Percentiles rank a stretch among this genome's conserved stretches.
phyloP scores from a whole-genome alignment of 1,284 basidiomycete genomes.

The Ceratobasidium sp. region DNA sequence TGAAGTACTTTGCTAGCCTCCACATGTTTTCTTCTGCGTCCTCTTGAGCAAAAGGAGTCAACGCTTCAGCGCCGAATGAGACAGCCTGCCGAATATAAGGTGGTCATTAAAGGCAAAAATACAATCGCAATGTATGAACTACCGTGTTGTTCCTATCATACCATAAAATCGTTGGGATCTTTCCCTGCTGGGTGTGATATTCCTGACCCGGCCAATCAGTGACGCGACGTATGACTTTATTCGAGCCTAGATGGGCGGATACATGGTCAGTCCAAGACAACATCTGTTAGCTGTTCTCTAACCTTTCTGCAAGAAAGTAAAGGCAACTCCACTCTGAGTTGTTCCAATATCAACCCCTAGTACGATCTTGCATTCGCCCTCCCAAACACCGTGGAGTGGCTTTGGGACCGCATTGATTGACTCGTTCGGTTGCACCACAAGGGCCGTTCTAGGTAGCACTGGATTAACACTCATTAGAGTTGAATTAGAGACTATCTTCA shows the following conservation, averaged over 20 bases:
- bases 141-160: conserved; percentile 40
- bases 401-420: neutral
- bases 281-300: neutral
- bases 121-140: neutral
- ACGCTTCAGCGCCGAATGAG: conserved; percentile 38
- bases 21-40: conserved; percentile 36
- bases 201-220: conserved; percentile 42
- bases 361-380: conserved; percentile 14
- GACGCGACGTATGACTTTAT: conserved; percentile 18
- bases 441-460: no score
- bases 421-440: neutral
- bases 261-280: no score
- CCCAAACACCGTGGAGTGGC: conserved; percentile 13
- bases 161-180: conserved; percentile 39
- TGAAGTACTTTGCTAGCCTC: conserved; percentile 40
- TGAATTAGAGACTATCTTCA: no score
- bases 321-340: neutral
- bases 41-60: neutral
- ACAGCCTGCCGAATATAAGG: neutral
- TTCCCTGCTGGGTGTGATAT: conserved; percentile 13
- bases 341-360: neutral
- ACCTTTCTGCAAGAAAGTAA: neutral
- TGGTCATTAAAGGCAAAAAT: neutral
- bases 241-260: no score
- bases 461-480: no score